These are phyloP conservation scores for Penstemon newberryi DNA, from an alignment of 257 asterid species.

Conservation along the genomic window DNA sequence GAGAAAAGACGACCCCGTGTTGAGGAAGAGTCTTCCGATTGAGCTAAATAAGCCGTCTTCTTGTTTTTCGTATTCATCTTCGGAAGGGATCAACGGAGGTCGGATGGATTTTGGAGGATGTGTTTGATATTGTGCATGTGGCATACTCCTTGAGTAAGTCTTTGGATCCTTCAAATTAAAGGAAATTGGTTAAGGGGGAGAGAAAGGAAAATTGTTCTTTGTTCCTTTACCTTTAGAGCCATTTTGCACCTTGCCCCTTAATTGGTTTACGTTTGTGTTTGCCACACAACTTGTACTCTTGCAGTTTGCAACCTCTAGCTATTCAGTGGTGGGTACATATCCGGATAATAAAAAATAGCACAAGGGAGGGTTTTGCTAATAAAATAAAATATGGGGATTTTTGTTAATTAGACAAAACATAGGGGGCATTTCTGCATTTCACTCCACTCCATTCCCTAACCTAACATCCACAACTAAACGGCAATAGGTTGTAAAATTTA, in stretches of 20 bases:
- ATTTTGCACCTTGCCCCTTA: neutral
- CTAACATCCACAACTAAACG: too few relatives aligned
- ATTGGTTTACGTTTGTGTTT: too few relatives aligned
- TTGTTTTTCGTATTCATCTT: constrained; percentile 60
- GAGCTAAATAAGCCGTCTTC: constrained; percentile 70
- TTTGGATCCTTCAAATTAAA: constrained; percentile 47
- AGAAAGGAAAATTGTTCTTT: neutral
- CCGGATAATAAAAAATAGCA: too few relatives aligned
- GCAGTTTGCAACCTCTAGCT: too few relatives aligned
- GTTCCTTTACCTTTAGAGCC: neutral
- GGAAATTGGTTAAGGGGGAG: neutral
- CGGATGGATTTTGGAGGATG: constrained; percentile 50
- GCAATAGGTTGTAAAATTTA: too few relatives aligned
- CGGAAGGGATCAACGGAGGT: constrained; percentile 74
- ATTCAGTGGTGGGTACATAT: too few relatives aligned
- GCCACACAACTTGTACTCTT: too few relatives aligned
- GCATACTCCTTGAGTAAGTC: constrained; percentile 41
- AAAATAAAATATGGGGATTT: too few relatives aligned
- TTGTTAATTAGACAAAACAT: too few relatives aligned
- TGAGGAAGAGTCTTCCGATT: constrained; percentile 53
- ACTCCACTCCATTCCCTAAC: too few relatives aligned
- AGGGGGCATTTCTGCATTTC: too few relatives aligned
- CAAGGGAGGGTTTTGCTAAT: too few relatives aligned
- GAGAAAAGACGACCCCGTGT: constrained; percentile 57
- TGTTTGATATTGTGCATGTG: constrained; percentile 63